Conservation (phyloP, 2,329 filamentous ascomycete genomes). For the Thelonectria blattea region DNA sequence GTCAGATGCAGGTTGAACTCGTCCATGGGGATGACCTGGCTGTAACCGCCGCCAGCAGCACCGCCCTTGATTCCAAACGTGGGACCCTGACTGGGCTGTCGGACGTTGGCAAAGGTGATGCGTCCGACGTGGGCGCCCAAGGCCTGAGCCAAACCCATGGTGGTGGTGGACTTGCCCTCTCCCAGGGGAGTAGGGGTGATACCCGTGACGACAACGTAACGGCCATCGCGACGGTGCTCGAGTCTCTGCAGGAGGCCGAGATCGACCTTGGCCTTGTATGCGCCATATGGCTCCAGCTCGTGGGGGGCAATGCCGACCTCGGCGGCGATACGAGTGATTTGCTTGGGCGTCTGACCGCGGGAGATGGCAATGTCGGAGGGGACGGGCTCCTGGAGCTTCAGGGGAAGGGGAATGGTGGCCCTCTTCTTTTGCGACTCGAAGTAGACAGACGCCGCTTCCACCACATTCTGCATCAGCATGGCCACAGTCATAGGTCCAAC, state of each 20-base stretch:
- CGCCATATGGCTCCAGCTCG: conserved; percentile 92
- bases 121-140: conserved; percentile 86
- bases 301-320: conserved; percentile 88
- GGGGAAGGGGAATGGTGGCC: conserved; percentile 79
- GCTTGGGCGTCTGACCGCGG: conserved; percentile 87
- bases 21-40: conserved; percentile 99
- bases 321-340: conserved; percentile 80
- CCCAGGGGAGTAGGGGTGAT: conserved; percentile 97
- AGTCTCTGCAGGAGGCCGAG: conserved; percentile 82
- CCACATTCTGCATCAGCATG: conserved; percentile 96
- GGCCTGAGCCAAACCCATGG: conserved; percentile 92
- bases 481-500: conserved; percentile 99
- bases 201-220: conserved; percentile 90
- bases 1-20: conserved; percentile 99
- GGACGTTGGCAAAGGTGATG: conserved; percentile 93
- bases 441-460: conserved; percentile 81
- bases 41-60: conserved; percentile 96
- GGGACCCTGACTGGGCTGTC: conserved; percentile 94
- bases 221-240: conserved; percentile 84
- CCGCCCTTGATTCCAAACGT: conserved; percentile 99
- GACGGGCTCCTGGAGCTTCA: conserved; percentile 80
- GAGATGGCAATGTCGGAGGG: conserved; percentile 97
- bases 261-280: conserved; percentile 95
- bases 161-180: conserved; percentile 98
- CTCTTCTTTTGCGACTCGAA: conserved; percentile 85